Base-by-base conservation (phyloP, 169 alveolate species). In the Cyclospora cayetanensis region DNA sequence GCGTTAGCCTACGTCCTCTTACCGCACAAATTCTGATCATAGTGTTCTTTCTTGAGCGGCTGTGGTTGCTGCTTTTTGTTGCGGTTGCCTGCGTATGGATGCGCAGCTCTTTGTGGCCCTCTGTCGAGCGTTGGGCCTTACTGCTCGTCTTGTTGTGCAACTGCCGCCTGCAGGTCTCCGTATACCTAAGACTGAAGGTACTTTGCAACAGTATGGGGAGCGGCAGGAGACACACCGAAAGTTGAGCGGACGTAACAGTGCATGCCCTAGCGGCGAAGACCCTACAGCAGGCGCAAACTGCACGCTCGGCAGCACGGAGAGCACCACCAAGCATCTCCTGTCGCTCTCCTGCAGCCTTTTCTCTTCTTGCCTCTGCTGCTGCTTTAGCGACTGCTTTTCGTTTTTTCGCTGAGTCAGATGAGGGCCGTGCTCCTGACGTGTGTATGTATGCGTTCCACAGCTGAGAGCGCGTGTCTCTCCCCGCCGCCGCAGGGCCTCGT, bases 111-210 rank as follows among this genome's bases (percentile, higher is more conserved):
- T 41, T 12, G 87, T 43, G 63, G 65, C 87, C 68, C 65, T 46
- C 83, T 72, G 83, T 55, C 83, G 83, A 34, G 83, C 83, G 35
- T 35, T 72, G 34, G 83, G 34, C 53, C 52, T 72, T 15, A 72
- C 34, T 35, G 83, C 83, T 3, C 83, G 83, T 3, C 83, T 72
- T 20, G 83, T 27, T 27, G 55, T 72, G 83, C 53, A 12, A 55
- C 83, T 72, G 83, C 83, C 83, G 60, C 83, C 50, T 72, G 83
- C 83, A 34, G 83, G 83, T 22, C 83, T 72, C 55, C 83, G 83
- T 39, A 72, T 35, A 34, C 83, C 83, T 35, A 72, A 72, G 55
- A 72, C 34, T 15, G 83, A 72, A 35, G 60, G 87, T 46, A 31
- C 60, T 50, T 18, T 27, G 65, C 68, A 76, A 66, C 68, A 46